phyloP scores from a whole-genome alignment of 805 yeast genomes.

The Scheffersomyces spartinae region DNA sequence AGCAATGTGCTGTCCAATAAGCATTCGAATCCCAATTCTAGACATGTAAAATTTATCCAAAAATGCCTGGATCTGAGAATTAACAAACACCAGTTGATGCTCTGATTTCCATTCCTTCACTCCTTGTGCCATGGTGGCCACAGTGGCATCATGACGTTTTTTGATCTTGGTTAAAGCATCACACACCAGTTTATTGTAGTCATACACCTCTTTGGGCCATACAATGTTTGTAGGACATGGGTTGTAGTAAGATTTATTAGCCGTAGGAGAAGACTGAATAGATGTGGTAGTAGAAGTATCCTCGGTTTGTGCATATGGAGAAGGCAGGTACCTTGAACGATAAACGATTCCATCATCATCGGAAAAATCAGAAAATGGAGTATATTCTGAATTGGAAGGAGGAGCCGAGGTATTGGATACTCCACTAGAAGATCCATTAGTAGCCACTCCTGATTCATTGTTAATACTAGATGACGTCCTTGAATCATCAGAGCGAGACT shows the following conservation, averaged over 20 bases:
- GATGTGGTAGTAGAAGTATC: no score
- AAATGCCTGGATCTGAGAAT: constrained; percentile 67
- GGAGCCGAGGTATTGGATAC: no score
- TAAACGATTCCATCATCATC: no score
- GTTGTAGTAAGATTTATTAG: constrained; percentile 36
- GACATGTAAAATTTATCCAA: constrained; percentile 83
- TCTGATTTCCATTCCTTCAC: constrained; percentile 78
- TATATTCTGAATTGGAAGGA: no score
- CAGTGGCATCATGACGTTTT: constrained; percentile 84
- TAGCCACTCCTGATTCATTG: no score
- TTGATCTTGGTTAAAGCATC: constrained; percentile 62
- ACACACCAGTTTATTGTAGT: constrained; percentile 57
- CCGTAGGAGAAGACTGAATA: constrained; percentile 24
- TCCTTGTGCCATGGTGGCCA: constrained; percentile 85
- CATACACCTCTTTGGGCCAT: constrained; percentile 67
- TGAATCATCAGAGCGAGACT: no score
- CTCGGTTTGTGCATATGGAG: no score
- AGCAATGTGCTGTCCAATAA: constrained; percentile 90
- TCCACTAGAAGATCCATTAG: no score
- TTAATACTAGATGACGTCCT: no score
- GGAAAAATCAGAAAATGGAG: no score
- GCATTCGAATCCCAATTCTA: constrained; percentile 85
- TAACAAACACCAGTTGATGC: constrained; percentile 38
- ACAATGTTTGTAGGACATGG: constrained; percentile 41
- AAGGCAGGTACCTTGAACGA: no score